Percentiles rank a stretch among this genome's conserved stretches.
Conservation (phyloP, 2,329 filamentous ascomycete genomes). For the Colletotrichum orchidophilum region DNA sequence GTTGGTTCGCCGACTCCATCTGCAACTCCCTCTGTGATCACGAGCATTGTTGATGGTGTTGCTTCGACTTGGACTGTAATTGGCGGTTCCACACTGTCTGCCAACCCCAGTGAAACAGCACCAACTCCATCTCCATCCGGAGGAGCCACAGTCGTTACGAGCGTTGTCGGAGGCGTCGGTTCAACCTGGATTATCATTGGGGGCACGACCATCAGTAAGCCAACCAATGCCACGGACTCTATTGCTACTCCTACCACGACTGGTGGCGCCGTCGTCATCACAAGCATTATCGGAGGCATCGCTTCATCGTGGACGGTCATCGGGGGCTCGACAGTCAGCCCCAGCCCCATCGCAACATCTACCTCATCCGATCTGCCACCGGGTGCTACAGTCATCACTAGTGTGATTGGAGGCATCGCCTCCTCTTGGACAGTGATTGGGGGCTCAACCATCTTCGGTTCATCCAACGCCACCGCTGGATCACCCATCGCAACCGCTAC, state of each 20-base stretch:
- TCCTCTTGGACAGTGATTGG: conserved; percentile 6
- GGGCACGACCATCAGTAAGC: background rate
- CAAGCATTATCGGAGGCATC: background rate
- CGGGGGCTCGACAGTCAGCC: background rate
- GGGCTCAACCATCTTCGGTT: background rate
- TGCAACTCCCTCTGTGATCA: background rate
- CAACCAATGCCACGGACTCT: background rate
- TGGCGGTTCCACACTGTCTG: background rate
- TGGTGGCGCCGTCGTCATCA: background rate
- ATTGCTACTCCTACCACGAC: background rate
- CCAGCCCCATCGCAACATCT: background rate
- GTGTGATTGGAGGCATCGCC: background rate
- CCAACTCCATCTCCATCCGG: background rate
- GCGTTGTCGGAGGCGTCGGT: background rate
- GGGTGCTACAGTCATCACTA: conserved; percentile 1
- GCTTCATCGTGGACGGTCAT: conserved; percentile 6
- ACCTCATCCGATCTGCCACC: background rate
- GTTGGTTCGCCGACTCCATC: background rate
- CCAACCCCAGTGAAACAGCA: too few species aligned
- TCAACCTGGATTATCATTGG: background rate
- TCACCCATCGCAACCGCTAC: background rate
- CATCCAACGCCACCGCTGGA: background rate
- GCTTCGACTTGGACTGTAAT: background rate
- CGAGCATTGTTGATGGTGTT: background rate
- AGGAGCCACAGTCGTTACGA: background rate